Percentiles rank a stretch among this genome's conserved stretches.
phyloP scores from a whole-genome alignment of 371 early-diverging fungal genomes.

The Funneliformis caledonium region DNA sequence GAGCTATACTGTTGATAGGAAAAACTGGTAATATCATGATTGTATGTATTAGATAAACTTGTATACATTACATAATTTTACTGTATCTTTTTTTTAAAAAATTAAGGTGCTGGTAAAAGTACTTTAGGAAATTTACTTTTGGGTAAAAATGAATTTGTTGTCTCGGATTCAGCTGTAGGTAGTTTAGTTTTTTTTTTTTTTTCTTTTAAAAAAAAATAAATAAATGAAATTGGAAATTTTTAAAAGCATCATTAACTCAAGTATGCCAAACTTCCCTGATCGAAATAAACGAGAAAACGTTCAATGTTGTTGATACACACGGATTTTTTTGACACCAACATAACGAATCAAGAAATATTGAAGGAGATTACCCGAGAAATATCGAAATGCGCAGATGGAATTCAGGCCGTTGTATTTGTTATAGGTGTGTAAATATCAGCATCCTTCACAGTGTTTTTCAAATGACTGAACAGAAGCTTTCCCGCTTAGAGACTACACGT shows the following conservation, averaged over 20 bases:
- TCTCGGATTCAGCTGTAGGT: background rate
- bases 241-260: background rate
- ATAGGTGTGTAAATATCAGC: no score
- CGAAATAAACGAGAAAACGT: background rate
- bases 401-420: constrained; percentile 24
- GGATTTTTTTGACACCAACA: background rate
- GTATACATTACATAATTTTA: background rate
- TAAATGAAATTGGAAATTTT: no score
- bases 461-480: background rate
- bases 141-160: background rate
- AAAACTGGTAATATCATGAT: background rate
- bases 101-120: constrained; percentile 15
- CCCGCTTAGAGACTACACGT: background rate
- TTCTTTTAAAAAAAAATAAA: no score
- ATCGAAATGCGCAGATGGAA: background rate
- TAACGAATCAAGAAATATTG: background rate
- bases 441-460: background rate
- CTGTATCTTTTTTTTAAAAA: background rate
- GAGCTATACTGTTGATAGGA: background rate
- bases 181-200: background rate
- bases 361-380: background rate
- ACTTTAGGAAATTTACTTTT: constrained; percentile 25
- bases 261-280: background rate
- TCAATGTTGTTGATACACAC: constrained; percentile 8
- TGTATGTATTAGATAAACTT: no score